Evolutionary conservation across 106 monocot species (phyloP), one percentile per base, ranked within the genome.

Genomic region (Dioscorea dumetorum): DNA sequence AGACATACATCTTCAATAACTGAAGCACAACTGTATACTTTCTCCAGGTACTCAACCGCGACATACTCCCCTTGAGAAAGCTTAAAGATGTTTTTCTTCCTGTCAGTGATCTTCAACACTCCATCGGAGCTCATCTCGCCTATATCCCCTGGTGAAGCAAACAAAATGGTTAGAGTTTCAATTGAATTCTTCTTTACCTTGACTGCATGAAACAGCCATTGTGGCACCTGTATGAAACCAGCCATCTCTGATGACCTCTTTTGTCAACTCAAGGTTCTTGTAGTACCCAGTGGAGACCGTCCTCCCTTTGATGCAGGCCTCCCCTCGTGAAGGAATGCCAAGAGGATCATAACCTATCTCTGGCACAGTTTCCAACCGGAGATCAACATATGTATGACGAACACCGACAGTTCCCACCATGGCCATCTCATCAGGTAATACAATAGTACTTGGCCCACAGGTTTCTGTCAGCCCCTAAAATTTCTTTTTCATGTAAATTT

Each of bases 1-100:
- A 67, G 12, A 62, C 91, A 73, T 78, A 95, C 95, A 74, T 95
- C 95, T 83, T 95, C 95, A 35, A 95, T 57, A 33, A 86, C 77
- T 13, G 85, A 51, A 78, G 81, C 24, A 24, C 74, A 73, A 48
- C 77, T 63, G 50, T 88, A 88, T 35, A 91, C 75, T 84, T 95
- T 91, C 78, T 95, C 95, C 78, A 95, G 69, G 64, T 84, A 82
- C 57, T 95, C 95, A 68, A 56, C 71, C 60, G 95, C 95, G 57
- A 95, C 79, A 78, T 95, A 95, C 48, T 95, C 95, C 20, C 95
- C 95, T 56, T 91, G 91, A 28, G 95, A 86, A 28, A 95, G 82
- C 57, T 95, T 95, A 69, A 95, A 95, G 16, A 95, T 95, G 64
- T 95, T 95, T 69, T 91, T 91, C 86, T 84, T 95, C 72, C 95